Conservation (phyloP, 371 early-diverging fungal genomes). For the Zancudomyces culisetae region DNA sequence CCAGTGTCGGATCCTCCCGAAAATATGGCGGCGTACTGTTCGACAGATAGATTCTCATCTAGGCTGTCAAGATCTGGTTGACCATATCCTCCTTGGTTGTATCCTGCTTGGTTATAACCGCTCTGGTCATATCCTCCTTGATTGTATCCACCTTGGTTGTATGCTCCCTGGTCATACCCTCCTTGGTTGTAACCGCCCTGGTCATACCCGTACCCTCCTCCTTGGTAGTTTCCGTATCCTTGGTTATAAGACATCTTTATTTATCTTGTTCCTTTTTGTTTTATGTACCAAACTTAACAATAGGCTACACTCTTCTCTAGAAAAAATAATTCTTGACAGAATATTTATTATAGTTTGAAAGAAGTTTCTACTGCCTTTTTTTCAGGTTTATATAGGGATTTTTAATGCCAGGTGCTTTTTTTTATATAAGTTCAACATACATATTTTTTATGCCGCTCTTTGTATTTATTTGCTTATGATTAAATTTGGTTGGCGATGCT, state of each 20-base stretch:
- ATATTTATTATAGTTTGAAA: too few species aligned
- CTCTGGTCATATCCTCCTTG: background rate
- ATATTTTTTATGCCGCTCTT: too few species aligned
- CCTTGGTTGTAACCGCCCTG: slow-evolving; percentile 3
- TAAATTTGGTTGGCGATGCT: too few species aligned
- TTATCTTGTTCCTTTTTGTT: too few species aligned
- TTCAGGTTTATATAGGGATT: too few species aligned
- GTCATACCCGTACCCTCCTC: slow-evolving; percentile 2
- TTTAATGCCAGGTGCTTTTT: too few species aligned
- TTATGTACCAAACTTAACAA: too few species aligned
- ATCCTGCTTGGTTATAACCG: slow-evolving; percentile 1
- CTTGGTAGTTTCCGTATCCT: background rate
- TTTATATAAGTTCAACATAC: too few species aligned
- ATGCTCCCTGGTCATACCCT: background rate
- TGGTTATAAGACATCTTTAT: background rate
- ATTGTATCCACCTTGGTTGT: slow-evolving; percentile 10
- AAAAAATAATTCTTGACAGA: too few species aligned
- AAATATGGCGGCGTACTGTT: background rate
- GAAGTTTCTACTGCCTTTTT: too few species aligned
- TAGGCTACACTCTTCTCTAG: too few species aligned
- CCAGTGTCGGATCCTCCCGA: background rate
- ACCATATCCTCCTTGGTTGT: slow-evolving; percentile 1
- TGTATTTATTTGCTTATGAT: too few species aligned
- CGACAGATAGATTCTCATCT: background rate
- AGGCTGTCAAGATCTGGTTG: background rate